These are phyloP conservation scores for Gloeopeniophorella convolvens DNA, from an alignment of 768 basidiomycete species.

Conservation along the genomic window DNA sequence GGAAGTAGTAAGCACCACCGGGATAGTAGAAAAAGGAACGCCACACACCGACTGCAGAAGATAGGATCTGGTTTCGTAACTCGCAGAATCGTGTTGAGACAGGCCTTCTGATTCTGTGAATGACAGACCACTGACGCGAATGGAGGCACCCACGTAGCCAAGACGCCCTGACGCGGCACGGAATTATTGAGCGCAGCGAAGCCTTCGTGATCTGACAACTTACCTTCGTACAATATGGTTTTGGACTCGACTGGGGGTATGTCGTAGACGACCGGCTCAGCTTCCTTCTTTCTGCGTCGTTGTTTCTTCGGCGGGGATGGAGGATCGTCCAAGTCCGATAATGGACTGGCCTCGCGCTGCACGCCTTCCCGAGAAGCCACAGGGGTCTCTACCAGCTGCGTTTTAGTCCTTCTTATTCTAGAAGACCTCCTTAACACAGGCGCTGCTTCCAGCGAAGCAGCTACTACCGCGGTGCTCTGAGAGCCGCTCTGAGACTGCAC, in stretches of 20 bases:
- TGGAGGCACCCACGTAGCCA: conserved; percentile 12
- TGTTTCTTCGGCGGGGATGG: conserved; percentile 23
- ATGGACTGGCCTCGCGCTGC: conserved; percentile 18
- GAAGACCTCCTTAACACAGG: no score
- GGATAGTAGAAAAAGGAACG: no score
- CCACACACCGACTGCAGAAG: conserved; percentile 67
- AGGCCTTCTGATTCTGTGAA: conserved; percentile 42
- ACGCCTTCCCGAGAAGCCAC: no score
- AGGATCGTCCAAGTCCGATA: conserved; percentile 19
- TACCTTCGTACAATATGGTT: conserved; percentile 63
- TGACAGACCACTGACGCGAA: not conserved
- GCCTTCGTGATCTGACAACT: conserved; percentile 35
- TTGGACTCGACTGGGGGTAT: conserved; percentile 69
- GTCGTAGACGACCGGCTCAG: conserved; percentile 49
- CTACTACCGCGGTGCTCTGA: no score
- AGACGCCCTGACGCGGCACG: conserved; percentile 10
- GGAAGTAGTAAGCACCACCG: not conserved
- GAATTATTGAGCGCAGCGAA: not conserved
- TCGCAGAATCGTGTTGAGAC: conserved; percentile 78
- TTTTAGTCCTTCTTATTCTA: no score
- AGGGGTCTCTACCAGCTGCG: no score
- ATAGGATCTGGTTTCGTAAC: conserved; percentile 61
- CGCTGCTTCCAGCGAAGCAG: no score
- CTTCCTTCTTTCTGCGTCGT: conserved; percentile 28
- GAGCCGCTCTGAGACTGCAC: no score